Conservation (phyloP, 2,329 filamentous ascomycete genomes). For the Gliomastix tumulicola region DNA sequence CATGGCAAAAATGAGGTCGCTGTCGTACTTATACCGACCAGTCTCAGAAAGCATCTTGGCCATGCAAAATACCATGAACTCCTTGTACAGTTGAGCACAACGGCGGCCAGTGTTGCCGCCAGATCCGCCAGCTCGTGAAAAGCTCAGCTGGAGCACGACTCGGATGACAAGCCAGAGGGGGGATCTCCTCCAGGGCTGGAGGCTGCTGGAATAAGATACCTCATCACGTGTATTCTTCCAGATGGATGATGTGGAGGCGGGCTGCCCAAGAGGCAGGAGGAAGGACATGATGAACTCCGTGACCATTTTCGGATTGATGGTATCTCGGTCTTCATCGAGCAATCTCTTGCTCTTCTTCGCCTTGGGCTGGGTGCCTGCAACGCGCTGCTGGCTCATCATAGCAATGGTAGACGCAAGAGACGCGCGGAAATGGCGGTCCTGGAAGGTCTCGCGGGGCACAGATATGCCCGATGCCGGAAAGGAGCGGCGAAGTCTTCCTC, state of each 20-base stretch:
- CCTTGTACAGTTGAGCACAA: constrained; percentile 39
- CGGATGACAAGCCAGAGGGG: constrained; percentile 46
- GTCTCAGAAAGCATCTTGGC: no score
- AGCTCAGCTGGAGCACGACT: constrained; percentile 32
- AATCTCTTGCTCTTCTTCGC: constrained; percentile 26
- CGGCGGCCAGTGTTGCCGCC: no score
- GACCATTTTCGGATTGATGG: constrained; percentile 37
- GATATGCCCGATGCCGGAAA: constrained; percentile 17
- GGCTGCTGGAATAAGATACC: constrained; percentile 27
- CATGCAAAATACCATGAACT: constrained; percentile 40
- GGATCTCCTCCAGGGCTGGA: constrained; percentile 28
- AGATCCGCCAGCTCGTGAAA: no score
- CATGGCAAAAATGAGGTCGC: no score
- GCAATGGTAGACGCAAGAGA: constrained; percentile 11
- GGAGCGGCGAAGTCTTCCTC: constrained; percentile 17
- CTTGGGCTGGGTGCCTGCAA: constrained; percentile 7
- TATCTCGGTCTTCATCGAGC: constrained; percentile 36
- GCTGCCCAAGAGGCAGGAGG: constrained; percentile 20
- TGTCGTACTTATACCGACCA: no score
- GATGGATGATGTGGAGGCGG: constrained; percentile 18
- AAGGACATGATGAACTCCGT: constrained; percentile 36
- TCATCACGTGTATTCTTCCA: constrained; percentile 49
- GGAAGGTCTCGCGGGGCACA: constrained; percentile 6
- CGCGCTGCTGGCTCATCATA: constrained; percentile 17
- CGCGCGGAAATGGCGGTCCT: constrained; percentile 5